phyloP scores from a whole-genome alignment of 768 basidiomycete genomes.

The Kwoniella europaea region DNA sequence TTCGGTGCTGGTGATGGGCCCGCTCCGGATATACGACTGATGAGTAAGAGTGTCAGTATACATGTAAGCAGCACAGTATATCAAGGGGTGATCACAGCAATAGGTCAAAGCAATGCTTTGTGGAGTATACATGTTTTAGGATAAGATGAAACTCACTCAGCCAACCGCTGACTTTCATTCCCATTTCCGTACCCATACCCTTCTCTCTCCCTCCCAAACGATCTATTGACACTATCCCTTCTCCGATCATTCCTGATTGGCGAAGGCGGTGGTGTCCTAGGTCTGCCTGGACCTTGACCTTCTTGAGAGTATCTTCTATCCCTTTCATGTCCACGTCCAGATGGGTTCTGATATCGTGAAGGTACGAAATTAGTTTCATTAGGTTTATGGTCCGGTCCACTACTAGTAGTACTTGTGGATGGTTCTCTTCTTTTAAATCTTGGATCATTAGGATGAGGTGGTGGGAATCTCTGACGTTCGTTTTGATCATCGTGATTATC shows the following conservation, averaged over 20 bases:
- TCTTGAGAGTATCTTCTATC: neutral
- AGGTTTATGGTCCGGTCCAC: neutral
- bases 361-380: constrained; percentile 10
- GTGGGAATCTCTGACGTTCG: neutral
- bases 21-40: constrained; percentile 10
- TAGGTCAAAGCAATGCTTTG: neutral
- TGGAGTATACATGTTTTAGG: no score
- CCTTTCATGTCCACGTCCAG: neutral
- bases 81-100: no score
- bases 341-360: neutral
- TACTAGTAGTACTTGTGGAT: neutral
- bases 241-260: neutral
- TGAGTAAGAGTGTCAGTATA: neutral
- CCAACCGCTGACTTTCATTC: constrained; percentile 1
- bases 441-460: constrained; percentile 14
- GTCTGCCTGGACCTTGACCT: no score
- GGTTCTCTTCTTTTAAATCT: constrained; percentile 10
- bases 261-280: neutral
- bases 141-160: constrained; percentile 11
- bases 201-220: neutral
- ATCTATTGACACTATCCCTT: neutral
- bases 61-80: neutral
- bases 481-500: no score
- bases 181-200: neutral
- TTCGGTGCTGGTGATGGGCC: neutral